These are phyloP conservation scores for Calonectria henricotiae DNA, from an alignment of 2,329 filamentous ascomycete species.

Conservation along the genomic window DNA sequence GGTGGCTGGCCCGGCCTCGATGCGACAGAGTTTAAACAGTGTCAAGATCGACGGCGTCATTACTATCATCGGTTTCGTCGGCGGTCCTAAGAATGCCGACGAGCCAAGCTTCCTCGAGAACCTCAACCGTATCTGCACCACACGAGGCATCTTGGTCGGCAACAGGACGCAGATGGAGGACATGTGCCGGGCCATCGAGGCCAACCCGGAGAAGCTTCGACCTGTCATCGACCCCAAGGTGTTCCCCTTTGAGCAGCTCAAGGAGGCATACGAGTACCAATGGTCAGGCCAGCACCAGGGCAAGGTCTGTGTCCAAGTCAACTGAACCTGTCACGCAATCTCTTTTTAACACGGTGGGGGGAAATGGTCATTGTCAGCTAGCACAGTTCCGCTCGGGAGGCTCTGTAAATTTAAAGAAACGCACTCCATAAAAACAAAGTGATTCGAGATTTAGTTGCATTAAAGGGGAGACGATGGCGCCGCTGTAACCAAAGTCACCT, in stretches of 20 bases:
- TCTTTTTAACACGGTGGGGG: neutral
- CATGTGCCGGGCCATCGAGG: slow-evolving; percentile 68
- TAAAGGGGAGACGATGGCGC: slow-evolving; percentile 8
- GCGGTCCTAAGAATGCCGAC: slow-evolving; percentile 47
- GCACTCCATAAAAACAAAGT: neutral
- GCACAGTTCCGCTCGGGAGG: slow-evolving; percentile 1
- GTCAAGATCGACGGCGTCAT: slow-evolving; percentile 66
- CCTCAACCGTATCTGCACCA: slow-evolving; percentile 58
- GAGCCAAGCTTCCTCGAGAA: slow-evolving; percentile 58
- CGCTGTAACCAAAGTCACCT: neutral
- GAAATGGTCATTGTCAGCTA: neutral
- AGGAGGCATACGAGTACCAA: slow-evolving; percentile 64
- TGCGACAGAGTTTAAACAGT: slow-evolving; percentile 64
- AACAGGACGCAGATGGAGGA: slow-evolving; percentile 67
- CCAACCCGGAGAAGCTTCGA: slow-evolving; percentile 60
- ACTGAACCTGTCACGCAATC: slow-evolving; percentile 28
- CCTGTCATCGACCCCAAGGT: slow-evolving; percentile 66
- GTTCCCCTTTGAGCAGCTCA: slow-evolving; percentile 64
- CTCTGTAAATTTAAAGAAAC: slow-evolving; percentile 4
- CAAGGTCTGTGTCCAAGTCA: slow-evolving; percentile 59
- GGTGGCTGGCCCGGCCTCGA: slow-evolving; percentile 64
- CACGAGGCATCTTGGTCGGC: slow-evolving; percentile 66
- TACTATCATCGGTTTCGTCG: slow-evolving; percentile 60
- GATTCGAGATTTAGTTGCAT: slow-evolving; percentile 4
- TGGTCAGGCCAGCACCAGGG: slow-evolving; percentile 59